phyloP scores from a whole-genome alignment of 768 basidiomycete genomes.

The Amyloporia xantha region DNA sequence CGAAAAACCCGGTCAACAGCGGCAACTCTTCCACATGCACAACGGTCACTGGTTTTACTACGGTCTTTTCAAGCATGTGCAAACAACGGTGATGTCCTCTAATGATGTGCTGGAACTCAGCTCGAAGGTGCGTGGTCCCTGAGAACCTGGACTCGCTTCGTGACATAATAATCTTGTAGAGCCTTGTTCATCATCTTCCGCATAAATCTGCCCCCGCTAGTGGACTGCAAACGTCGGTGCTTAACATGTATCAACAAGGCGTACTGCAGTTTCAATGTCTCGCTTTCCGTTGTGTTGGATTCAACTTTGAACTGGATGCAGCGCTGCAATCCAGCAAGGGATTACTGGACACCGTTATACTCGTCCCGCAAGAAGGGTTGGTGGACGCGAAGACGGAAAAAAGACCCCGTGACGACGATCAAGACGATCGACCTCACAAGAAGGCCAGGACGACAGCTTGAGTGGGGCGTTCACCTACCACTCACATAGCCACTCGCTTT shows the following conservation, averaged over 20 bases:
- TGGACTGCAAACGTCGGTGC: neutral
- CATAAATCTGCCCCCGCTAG: neutral
- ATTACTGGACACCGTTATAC: neutral
- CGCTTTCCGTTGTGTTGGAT: constrained; percentile 8
- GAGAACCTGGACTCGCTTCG: too few relatives aligned
- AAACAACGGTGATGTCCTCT: neutral
- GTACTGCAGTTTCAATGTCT: constrained; percentile 7
- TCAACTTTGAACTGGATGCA: constrained; percentile 4
- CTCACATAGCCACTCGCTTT: too few relatives aligned
- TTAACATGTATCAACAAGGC: constrained; percentile 2
- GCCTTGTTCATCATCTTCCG: too few relatives aligned
- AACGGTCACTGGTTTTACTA: constrained; percentile 3
- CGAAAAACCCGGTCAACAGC: neutral
- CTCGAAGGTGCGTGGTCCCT: neutral
- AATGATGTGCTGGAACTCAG: neutral
- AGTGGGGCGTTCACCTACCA: too few relatives aligned
- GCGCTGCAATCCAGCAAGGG: neutral
- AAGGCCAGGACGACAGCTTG: neutral
- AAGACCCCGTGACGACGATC: neutral
- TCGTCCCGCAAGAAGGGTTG: neutral
- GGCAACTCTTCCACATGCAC: constrained; percentile 6
- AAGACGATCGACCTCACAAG: neutral
- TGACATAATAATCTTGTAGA: too few relatives aligned
- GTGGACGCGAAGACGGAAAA: neutral
- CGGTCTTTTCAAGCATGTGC: constrained; percentile 4